These are phyloP conservation scores for Neopestalotiopsis sp. DNA, from an alignment of 2,329 filamentous ascomycete genomes.

Conservation along the genomic window DNA sequence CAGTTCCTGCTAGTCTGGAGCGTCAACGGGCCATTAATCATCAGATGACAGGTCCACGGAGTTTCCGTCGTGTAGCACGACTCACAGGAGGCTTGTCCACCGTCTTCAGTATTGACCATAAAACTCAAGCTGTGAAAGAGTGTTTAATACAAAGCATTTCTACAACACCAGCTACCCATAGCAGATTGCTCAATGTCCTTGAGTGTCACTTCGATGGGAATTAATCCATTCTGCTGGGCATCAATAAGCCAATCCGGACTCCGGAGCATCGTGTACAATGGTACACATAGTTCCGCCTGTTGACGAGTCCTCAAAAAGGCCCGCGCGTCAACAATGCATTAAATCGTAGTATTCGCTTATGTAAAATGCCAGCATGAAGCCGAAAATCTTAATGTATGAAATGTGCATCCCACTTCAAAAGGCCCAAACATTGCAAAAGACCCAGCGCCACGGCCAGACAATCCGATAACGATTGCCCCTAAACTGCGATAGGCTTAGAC, in stretches of 20 bases:
- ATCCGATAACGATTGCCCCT: neutral
- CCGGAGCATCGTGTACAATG: no score
- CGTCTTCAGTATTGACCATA: neutral
- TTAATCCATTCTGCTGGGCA: no score
- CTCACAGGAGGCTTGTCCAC: neutral
- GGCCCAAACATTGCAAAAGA: neutral
- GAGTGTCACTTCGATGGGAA: no score
- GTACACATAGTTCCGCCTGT: no score
- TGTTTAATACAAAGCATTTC: no score
- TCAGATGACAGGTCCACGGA: neutral
- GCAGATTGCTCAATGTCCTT: no score
- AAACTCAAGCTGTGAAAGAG: no score
- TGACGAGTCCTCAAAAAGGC: neutral
- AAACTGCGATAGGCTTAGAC: slow-evolving; percentile 11
- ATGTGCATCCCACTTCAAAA: neutral
- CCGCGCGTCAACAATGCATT: neutral
- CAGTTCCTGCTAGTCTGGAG: neutral
- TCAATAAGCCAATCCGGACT: no score
- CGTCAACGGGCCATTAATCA: neutral
- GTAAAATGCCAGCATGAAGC: neutral
- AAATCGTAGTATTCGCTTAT: neutral
- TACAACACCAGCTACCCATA: no score
- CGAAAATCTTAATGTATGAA: neutral
- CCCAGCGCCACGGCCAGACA: slow-evolving; percentile 8
- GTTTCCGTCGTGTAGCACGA: neutral